Evolutionary conservation across 2,329 filamentous ascomycete genomes (phyloP).

Genomic region (Capronia coronata): DNA sequence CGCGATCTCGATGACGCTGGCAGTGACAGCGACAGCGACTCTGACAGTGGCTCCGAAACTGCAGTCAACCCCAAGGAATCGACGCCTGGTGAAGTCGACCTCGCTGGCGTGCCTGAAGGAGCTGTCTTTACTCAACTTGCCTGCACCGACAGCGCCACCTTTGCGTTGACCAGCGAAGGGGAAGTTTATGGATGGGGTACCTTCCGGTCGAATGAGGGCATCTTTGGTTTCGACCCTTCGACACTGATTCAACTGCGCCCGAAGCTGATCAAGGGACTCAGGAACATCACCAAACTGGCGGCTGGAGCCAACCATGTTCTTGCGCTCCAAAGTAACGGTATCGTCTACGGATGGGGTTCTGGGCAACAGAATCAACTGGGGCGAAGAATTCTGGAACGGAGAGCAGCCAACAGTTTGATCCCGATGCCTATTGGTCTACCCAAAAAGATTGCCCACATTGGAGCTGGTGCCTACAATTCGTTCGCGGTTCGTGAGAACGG

Average conservation of each 20-base stretch:
- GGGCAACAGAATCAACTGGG: conserved; percentile 66
- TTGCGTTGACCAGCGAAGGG: conserved; percentile 68
- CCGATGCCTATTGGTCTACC: conserved; percentile 50
- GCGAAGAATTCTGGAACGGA: conserved; percentile 54
- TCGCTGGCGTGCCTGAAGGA: conserved; percentile 49
- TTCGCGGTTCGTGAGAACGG: conserved; percentile 63
- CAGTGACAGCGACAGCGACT: conserved; percentile 36
- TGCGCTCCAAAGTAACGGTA: conserved; percentile 58
- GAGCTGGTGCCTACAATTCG: conserved; percentile 71
- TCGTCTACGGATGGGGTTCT: conserved; percentile 64
- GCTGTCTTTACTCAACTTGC: conserved; percentile 62
- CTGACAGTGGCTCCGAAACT: conserved; percentile 44
- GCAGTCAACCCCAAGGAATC: conserved; percentile 67
- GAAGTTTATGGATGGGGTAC: conserved; percentile 78
- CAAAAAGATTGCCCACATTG: conserved; percentile 51
- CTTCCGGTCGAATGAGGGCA: conserved; percentile 61
- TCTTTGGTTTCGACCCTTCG: conserved; percentile 47
- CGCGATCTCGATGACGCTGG: conserved; percentile 31
- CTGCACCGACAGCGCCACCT: conserved; percentile 68
- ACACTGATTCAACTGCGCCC: conserved; percentile 39
- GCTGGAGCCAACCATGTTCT: conserved; percentile 66
- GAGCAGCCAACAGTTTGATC: conserved; percentile 43
- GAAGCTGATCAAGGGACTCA: conserved; percentile 47
- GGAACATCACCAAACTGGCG: conserved; percentile 58
- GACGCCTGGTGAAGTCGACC: conserved; percentile 56